These are phyloP conservation scores for Colletotrichum liriopes DNA, from an alignment of 2,329 filamentous ascomycete species.

Conservation along the genomic window DNA sequence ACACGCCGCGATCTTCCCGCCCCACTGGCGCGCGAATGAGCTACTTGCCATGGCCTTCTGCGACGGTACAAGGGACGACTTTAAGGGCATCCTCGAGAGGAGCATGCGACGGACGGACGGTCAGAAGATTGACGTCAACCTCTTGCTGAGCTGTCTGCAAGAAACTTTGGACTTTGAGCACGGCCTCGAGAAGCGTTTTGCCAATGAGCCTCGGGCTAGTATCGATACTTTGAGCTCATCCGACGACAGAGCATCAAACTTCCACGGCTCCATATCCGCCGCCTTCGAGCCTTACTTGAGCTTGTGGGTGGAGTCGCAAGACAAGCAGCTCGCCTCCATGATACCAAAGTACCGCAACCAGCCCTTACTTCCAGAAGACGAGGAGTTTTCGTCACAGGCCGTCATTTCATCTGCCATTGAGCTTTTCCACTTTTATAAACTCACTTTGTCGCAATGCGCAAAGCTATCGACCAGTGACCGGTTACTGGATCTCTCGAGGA, in stretches of 20 bases:
- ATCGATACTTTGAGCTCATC: constrained; percentile 90
- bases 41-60: constrained; percentile 93
- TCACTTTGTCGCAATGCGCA: constrained; percentile 93
- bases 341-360: constrained; percentile 91
- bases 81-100: constrained; percentile 90
- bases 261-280: constrained; percentile 93
- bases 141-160: constrained; percentile 90
- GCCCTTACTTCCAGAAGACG: constrained; percentile 84
- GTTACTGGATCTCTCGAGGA: constrained; percentile 86
- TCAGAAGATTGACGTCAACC: constrained; percentile 88
- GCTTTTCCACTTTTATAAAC: constrained; percentile 96
- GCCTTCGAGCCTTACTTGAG: constrained; percentile 98
- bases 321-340: constrained; percentile 86
- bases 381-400: constrained; percentile 91
- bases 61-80: constrained; percentile 95
- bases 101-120: constrained; percentile 86
- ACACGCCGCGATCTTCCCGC: constrained; percentile 88
- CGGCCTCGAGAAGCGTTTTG: constrained; percentile 87
- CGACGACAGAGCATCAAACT: constrained; percentile 82
- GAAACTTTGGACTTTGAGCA: constrained; percentile 99
- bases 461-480: constrained; percentile 94
- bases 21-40: constrained; percentile 91
- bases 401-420: constrained; percentile 96
- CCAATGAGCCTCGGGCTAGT: constrained; percentile 80
- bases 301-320: constrained; percentile 97